Base-by-base conservation (phyloP, 2,329 filamentous ascomycete species). In the Aspergillus ochraceus region DNA sequence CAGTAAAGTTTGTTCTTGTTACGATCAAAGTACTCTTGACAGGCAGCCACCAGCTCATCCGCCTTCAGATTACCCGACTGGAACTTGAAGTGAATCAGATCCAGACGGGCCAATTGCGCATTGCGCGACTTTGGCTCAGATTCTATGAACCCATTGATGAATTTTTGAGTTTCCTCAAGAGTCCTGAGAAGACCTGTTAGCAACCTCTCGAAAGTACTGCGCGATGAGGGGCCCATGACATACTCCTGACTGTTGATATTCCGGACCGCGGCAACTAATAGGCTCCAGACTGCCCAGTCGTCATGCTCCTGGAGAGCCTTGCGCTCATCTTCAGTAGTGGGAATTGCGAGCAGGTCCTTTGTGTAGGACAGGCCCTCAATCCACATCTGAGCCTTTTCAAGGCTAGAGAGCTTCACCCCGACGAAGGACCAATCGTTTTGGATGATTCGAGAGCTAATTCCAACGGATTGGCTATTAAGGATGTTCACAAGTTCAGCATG, bases 271-370 rank as follows among this genome's bases (percentile, higher is more conserved):
- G 63, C 66, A 11, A 80, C 62, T 53, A 81, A 67, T 12, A 79
- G 66, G n/a, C 69, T 72, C 80, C 80, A 82, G 19, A 80, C 73
- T 49, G 69, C 72, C 76, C 79, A 81, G 56, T 81, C 78, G 64
- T 80, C 76, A 56, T 73, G 71, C 66, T 76, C 76, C 57, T 74
- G 71, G 3, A 74, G 61, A 24, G 64, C 59, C 10, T 70, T 71
- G 17, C 63, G 64, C 32, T 70, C 70, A 10, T 59, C 60, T 45
- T 73, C 66, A n/a, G 69, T 70, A 11, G 70, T 69, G 4, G 75
- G 70, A 42, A 74, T 70, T 6, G 71, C 66, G 55, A 81, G 69
- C 19, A 80, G 60, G 19, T 64, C 61, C 55, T 71, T 74, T 20
- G 76, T 71, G 54, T 74, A 76, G n/a, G 68, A 64, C 39, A 77